A percentile compares a stretch with the other conserved stretches of the same genome.
These are phyloP conservation scores for Chaetomium sp. DNA, from an alignment of 2,329 filamentous ascomycete species.

Conservation along the genomic window DNA sequence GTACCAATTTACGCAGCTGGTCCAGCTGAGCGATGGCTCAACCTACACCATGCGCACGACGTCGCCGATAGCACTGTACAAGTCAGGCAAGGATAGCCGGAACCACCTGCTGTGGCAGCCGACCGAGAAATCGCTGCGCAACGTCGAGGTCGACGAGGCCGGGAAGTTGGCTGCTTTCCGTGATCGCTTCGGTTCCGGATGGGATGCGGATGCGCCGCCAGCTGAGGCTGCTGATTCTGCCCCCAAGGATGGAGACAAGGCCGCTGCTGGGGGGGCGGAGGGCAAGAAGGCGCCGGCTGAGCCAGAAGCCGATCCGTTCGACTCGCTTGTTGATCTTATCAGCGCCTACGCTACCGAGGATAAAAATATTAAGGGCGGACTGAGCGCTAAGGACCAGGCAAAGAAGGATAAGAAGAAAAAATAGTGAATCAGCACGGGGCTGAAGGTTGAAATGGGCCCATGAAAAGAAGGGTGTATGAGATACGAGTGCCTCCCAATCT, in stretches of 20 bases:
- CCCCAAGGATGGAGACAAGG: slow-evolving; percentile 15
- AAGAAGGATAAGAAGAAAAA: slow-evolving; percentile 34
- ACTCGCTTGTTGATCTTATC: slow-evolving; percentile 46
- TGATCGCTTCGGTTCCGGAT: slow-evolving; percentile 73
- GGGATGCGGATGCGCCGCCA: slow-evolving; percentile 52
- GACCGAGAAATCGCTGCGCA: slow-evolving; percentile 68
- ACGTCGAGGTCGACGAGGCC: slow-evolving; percentile 92
- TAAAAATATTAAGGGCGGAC: slow-evolving; percentile 32
- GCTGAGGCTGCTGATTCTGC: slow-evolving; percentile 28
- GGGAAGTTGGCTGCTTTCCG: slow-evolving; percentile 83
- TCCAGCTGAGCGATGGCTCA: slow-evolving; percentile 86
- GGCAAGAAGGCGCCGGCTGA: slow-evolving; percentile 25
- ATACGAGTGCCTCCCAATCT: too few species aligned
- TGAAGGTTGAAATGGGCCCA: too few species aligned
- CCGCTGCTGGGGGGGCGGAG: slow-evolving; percentile 11
- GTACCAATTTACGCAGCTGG: slow-evolving; percentile 94
- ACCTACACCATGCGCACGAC: slow-evolving; percentile 76
- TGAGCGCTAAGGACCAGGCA: slow-evolving; percentile 35
- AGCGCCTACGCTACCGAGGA: slow-evolving; percentile 41
- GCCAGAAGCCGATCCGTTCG: slow-evolving; percentile 23
- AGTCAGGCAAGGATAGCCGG: slow-evolving; percentile 69
- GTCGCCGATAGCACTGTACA: slow-evolving; percentile 56
- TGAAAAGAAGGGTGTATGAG: too few species aligned
- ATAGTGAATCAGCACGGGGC: background rate
- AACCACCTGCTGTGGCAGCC: slow-evolving; percentile 94